phyloP scores from a whole-genome alignment of 352 stramenopile species.

The Phytopythium chamaehyphon region DNA sequence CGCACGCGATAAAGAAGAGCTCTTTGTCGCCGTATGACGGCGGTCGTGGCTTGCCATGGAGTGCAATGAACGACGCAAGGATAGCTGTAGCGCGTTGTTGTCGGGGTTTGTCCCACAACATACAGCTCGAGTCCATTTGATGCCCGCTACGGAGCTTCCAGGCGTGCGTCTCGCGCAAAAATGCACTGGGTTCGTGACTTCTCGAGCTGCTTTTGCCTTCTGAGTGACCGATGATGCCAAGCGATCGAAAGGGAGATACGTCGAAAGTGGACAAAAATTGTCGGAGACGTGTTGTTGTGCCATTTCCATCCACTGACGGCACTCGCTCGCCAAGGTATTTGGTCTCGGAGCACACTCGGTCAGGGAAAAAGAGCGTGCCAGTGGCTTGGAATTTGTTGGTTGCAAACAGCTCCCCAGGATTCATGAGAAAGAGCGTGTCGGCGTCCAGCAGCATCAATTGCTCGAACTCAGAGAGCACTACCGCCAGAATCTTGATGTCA shows the following conservation, averaged over 20 bases:
- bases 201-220: no score
- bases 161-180: no score
- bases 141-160: no score
- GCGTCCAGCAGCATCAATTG: constrained; percentile 71
- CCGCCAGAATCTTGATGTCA: constrained; percentile 43
- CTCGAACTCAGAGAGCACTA: constrained; percentile 41
- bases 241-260: no score
- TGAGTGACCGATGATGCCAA: no score
- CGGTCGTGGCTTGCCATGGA: constrained; percentile 12
- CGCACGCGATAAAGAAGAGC: constrained; percentile 37
- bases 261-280: no score
- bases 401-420: constrained; percentile 27
- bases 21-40: constrained; percentile 51
- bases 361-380: constrained; percentile 53
- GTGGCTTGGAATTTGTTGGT: constrained; percentile 26
- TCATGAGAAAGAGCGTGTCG: constrained; percentile 48
- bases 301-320: no score
- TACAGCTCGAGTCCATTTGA: no score
- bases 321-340: no score
- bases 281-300: no score
- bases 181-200: no score
- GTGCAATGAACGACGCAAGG: constrained; percentile 27
- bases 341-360: constrained; percentile 14
- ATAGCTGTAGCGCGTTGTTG: constrained; percentile 35
- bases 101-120: no score